These are phyloP conservation scores for Hypholoma fasciculare DNA, from an alignment of 768 basidiomycete species.

Conservation along the genomic window DNA sequence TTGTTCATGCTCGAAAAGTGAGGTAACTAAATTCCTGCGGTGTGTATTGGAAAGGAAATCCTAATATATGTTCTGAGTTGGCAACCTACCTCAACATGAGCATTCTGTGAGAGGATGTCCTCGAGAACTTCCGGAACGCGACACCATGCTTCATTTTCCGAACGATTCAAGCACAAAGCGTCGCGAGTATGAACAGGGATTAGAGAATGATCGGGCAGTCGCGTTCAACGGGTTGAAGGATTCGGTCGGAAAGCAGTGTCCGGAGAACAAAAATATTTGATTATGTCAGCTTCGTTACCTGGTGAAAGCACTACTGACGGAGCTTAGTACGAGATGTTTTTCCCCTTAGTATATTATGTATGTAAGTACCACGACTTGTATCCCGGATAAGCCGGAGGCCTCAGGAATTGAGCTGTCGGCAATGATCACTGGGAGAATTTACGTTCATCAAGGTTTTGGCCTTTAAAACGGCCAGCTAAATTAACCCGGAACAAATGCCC, in stretches of 20 bases:
- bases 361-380: neutral
- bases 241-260: neutral
- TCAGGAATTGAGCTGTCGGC: too few relatives aligned
- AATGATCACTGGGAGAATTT: neutral
- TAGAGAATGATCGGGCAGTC: constrained; percentile 1
- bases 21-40: constrained; percentile 87
- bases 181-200: neutral
- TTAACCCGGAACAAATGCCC: constrained; percentile 57
- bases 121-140: constrained; percentile 88
- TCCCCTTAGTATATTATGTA: too few relatives aligned
- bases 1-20: constrained; percentile 91
- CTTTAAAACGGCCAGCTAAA: constrained; percentile 42
- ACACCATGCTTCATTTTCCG: constrained; percentile 88
- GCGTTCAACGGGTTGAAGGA: neutral
- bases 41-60: constrained; percentile 11
- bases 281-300: constrained; percentile 5
- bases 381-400: neutral
- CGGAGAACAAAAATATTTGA: constrained; percentile 2
- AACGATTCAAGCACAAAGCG: neutral
- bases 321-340: too few relatives aligned
- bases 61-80: neutral
- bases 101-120: constrained; percentile 89
- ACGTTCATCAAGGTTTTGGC: constrained; percentile 14
- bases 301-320: too few relatives aligned
- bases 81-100: constrained; percentile 79